phyloP scores from a whole-genome alignment of 306 rosid species.

The Rosa lucieae region DNA sequence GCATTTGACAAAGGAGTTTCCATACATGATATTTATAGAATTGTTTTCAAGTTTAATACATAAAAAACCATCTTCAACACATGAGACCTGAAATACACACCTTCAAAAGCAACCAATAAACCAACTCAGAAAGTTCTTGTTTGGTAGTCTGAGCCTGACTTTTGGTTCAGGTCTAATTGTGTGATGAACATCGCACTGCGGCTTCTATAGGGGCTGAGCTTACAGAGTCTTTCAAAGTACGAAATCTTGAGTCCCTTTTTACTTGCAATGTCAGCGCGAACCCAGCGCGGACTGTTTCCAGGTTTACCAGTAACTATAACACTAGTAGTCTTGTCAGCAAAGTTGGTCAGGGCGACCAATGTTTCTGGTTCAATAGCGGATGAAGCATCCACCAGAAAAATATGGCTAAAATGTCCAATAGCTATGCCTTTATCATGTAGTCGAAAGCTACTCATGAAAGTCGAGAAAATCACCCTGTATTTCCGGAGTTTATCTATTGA shows the following conservation, averaged over 20 bases:
- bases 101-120: neutral
- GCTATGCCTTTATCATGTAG: conserved; percentile 31
- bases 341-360: conserved; percentile 29
- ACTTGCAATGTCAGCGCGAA: conserved; percentile 30
- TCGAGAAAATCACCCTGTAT: conserved; percentile 40
- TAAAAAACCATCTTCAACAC: neutral
- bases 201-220: neutral
- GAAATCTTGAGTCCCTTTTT: conserved; percentile 32
- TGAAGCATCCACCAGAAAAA: conserved; percentile 41
- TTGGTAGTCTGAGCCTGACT: neutral
- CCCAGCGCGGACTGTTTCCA: conserved; percentile 6
- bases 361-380: conserved; percentile 38
- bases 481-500: conserved; percentile 7
- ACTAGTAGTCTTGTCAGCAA: conserved; percentile 21
- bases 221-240: conserved; percentile 29
- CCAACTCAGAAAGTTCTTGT: neutral
- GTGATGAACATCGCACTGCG: conserved; percentile 3
- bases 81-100: neutral
- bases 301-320: conserved; percentile 33
- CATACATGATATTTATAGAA: neutral
- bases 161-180: neutral
- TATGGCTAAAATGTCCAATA: conserved; percentile 35
- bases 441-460: conserved; percentile 37
- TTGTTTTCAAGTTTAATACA: neutral
- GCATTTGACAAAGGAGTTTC: neutral